A percentile compares a stretch with the other conserved stretches of the same genome.
phyloP scores from a whole-genome alignment of 2,329 filamentous ascomycete genomes.

The Fusarium burgessii region DNA sequence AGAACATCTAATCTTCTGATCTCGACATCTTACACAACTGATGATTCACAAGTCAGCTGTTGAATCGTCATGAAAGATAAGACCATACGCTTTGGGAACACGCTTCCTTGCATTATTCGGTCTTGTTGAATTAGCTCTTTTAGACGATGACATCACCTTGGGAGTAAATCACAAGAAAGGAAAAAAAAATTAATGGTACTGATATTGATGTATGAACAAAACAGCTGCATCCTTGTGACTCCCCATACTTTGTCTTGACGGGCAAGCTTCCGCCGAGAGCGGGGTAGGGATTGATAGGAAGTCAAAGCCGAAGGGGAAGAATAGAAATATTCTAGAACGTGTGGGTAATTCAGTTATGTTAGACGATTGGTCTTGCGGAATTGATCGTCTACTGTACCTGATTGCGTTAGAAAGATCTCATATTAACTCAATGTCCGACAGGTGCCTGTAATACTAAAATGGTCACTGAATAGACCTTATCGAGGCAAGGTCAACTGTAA shows the following conservation, averaged over 20 bases:
- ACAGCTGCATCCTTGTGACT: not conserved
- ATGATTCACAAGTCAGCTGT: not conserved
- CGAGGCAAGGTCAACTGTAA: too few relatives aligned
- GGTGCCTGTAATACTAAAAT: not conserved
- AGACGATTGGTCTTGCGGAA: slow-evolving; percentile 20
- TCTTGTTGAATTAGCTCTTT: slow-evolving; percentile 9
- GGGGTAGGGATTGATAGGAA: slow-evolving; percentile 23
- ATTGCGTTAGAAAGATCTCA: slow-evolving; percentile 27
- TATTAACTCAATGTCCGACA: not conserved
- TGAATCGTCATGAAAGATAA: not conserved
- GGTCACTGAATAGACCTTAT: not conserved
- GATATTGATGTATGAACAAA: slow-evolving; percentile 13
- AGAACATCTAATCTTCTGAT: slow-evolving; percentile 38
- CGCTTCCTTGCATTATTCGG: slow-evolving; percentile 29
- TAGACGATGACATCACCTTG: slow-evolving; percentile 23
- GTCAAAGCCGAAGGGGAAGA: not conserved
- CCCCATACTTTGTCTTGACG: not conserved
- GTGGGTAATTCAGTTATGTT: slow-evolving; percentile 1
- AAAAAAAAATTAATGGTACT: not conserved
- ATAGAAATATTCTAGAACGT: slow-evolving; percentile 23
- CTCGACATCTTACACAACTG: slow-evolving; percentile 36
- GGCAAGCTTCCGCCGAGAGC: slow-evolving; percentile 14
- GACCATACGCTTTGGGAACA: slow-evolving; percentile 32
- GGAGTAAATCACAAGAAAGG: not conserved
- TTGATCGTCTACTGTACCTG: slow-evolving; percentile 31